Conservation (phyloP, 148 eudicot genomes). For the Polygonum maritimum region DNA sequence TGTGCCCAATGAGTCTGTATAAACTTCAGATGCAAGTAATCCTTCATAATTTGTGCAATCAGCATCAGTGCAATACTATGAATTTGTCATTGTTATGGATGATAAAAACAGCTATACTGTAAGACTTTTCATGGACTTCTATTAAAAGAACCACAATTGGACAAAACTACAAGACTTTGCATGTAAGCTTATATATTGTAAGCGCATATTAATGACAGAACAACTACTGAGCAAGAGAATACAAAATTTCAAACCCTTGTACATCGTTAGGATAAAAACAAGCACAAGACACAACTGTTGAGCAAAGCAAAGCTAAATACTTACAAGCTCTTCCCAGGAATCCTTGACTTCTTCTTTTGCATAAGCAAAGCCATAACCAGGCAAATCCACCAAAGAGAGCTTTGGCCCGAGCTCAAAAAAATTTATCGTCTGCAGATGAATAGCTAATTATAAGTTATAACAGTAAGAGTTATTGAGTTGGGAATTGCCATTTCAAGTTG, state of each 20-base stretch:
- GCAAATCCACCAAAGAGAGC: constrained; percentile 82
- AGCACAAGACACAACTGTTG: neutral
- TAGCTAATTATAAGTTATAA: neutral
- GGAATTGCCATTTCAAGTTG: constrained; percentile 1
- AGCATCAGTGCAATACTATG: neutral
- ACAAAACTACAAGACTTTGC: neutral
- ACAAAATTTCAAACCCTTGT: neutral
- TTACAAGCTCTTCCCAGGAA: constrained; percentile 95
- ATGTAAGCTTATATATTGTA: neutral
- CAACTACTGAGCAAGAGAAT: neutral
- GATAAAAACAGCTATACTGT: neutral
- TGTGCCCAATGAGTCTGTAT: neutral
- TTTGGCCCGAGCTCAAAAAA: constrained; percentile 85
- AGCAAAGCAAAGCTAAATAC: constrained; percentile 16
- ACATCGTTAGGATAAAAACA: neutral
- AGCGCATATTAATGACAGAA: neutral
- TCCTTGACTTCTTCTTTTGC: constrained; percentile 98
- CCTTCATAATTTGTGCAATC: neutral
- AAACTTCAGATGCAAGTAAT: neutral
- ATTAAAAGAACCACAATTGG: neutral
- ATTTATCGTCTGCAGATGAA: constrained; percentile 65
- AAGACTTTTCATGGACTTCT: neutral
- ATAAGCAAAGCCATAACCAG: constrained; percentile 97
- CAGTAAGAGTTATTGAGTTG: neutral
- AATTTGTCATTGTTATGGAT: neutral